phyloP scores from a whole-genome alignment of 2,329 filamentous ascomycete genomes.

The Volutella citrinella region DNA sequence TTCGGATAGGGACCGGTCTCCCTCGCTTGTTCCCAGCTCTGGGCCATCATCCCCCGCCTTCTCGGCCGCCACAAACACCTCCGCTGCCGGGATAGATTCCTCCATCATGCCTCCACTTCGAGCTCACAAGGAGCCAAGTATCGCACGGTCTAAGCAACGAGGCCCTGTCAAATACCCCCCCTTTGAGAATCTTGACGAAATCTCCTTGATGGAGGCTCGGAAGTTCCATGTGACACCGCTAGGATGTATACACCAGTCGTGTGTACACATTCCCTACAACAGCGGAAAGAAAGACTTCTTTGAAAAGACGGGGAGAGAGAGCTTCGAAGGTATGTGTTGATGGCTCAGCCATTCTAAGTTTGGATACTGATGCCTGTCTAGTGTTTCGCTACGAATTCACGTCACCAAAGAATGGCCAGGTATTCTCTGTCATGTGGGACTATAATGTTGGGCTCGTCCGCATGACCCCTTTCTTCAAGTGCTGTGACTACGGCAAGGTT shows the following conservation, averaged over 20 bases:
- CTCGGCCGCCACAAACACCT: constrained; percentile 9
- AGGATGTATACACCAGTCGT: constrained; percentile 58
- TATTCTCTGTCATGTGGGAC: constrained; percentile 90
- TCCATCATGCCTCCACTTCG: constrained; percentile 11
- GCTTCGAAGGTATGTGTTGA: constrained; percentile 70
- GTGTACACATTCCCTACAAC: constrained; percentile 85
- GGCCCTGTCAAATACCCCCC: constrained; percentile 72
- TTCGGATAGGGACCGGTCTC: constrained; percentile 34
- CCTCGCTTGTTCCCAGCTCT: constrained; percentile 38
- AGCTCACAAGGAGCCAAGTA: constrained; percentile 46
- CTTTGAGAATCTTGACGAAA: constrained; percentile 62
- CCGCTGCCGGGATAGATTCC: constrained; percentile 6
- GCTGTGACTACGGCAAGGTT: constrained; percentile 83
- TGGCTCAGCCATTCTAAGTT: too few relatives aligned
- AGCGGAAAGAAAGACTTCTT: constrained; percentile 90
- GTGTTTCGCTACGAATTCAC: constrained; percentile 66
- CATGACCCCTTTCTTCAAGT: constrained; percentile 94
- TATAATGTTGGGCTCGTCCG: constrained; percentile 92
- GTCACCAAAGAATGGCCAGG: constrained; percentile 61
- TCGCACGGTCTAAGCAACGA: constrained; percentile 57
- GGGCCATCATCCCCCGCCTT: constrained; percentile 16
- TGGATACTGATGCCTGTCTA: constrained; percentile 13
- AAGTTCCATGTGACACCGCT: constrained; percentile 66
- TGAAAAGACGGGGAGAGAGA: constrained; percentile 80
- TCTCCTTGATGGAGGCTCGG: constrained; percentile 55